Evolutionary conservation across 805 yeast genomes (phyloP).

Genomic region (Myxozyma sirexii): DNA sequence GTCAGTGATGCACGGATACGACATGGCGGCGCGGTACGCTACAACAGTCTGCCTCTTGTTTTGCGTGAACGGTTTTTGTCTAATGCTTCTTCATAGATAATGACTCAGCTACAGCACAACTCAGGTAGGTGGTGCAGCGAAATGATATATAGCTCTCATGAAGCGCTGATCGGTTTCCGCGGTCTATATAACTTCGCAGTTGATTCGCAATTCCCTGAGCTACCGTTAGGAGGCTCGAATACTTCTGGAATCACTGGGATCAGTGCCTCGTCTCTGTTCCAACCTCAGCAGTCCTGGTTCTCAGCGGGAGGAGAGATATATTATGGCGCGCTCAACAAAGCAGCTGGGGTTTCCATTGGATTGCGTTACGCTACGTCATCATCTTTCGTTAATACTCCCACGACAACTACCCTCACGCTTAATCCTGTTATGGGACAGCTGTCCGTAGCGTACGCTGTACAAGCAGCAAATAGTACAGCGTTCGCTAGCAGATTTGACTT

Average conservation of each 20-base stretch:
- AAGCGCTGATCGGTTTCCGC: slow-evolving; percentile 78
- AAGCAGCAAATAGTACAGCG: slow-evolving; percentile 72
- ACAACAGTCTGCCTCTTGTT: neutral
- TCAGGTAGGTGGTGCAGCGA: slow-evolving; percentile 68
- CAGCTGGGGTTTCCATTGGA: slow-evolving; percentile 88
- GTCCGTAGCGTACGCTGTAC: slow-evolving; percentile 83
- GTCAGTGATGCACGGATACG: slow-evolving; percentile 65
- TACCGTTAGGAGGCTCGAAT: neutral
- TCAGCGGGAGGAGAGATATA: slow-evolving; percentile 85
- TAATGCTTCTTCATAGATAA: slow-evolving; percentile 50
- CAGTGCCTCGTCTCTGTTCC: neutral
- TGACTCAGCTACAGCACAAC: slow-evolving; percentile 72
- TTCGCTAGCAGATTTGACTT: slow-evolving; percentile 86
- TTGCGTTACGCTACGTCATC: slow-evolving; percentile 83
- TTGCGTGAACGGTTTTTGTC: slow-evolving; percentile 33
- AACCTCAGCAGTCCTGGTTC: slow-evolving; percentile 51
- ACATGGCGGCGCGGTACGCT: slow-evolving; percentile 52
- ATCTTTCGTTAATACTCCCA: slow-evolving; percentile 83
- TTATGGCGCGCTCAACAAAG: slow-evolving; percentile 80
- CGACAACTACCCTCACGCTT: slow-evolving; percentile 80
- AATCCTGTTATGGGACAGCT: slow-evolving; percentile 91
- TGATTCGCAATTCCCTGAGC: slow-evolving; percentile 31
- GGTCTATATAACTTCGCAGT: slow-evolving; percentile 68
- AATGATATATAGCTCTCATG: slow-evolving; percentile 78
- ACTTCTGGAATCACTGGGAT: neutral